Base-by-base conservation (phyloP, 179 eudicot genomes). In the Nepenthes alata region DNA sequence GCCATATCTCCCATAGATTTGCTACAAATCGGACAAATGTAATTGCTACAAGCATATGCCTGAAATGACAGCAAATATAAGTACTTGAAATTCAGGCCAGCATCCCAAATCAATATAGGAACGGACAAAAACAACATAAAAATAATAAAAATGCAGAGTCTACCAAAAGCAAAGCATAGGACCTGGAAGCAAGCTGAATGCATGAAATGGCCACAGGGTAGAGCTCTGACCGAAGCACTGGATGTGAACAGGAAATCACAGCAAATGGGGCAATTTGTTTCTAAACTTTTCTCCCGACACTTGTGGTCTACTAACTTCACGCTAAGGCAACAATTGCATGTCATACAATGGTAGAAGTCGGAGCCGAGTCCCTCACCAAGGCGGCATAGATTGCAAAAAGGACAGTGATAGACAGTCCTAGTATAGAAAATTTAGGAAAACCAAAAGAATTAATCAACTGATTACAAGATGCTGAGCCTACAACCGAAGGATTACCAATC, bases 141-240 rank as follows among this genome's bases (percentile, higher is more conserved):
- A 51, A 51, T 14, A 6, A 12, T 6, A 11, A 15, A 14, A 6
- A 14, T 3, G 4, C 11, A 14, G 15, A 44, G 15, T n/a, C 36
- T 37, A 48, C 9, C 5, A 3, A 16, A 57, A 41, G 51, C 37
- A 54, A 45, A 54, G 37, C 45, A 57, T 52, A 58, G 61, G 60
- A 86, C 96, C 97, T 87, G 98, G 67, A 93, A 89, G 78, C 98
- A 93, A 67, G 98, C 89, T 51, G 97, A 89, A 77, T 89, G 98
- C 97, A 93, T 93, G 74, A 67, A 93, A 83, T 93, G 98, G 58
- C 98, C 98, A 71, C 98, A 93, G 38, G 97, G 95, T 49, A 93
- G 88, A 60, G 80, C 85, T 73, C 95, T 79, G 63, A 93, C 95
- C 13, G 89, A 74, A 57, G 82, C 91, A 70, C 97, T 93, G 47